Evolutionary conservation across 2,329 filamentous ascomycete genomes (phyloP), one percentile per base, ranked within the genome.

Genomic region (Trichoderma sp.): DNA sequence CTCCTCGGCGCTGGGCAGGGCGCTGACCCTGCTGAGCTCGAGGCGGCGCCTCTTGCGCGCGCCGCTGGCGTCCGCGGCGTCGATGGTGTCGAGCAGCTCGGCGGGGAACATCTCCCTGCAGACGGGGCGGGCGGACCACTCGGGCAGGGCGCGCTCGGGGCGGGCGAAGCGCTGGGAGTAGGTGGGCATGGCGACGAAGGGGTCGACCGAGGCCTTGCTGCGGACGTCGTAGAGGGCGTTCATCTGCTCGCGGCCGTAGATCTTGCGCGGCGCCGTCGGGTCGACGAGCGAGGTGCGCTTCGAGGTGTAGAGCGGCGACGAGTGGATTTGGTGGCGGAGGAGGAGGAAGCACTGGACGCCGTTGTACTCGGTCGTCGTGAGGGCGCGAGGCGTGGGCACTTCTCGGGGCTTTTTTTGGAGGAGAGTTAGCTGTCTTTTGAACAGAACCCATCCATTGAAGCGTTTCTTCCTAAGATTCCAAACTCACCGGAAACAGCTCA

Each of bases 241-340:
- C 72, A 82, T 76, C 74, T 87, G 85, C n/a, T 82, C 79, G 71
- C 85, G 84, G 69, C 83, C 83, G 74, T 87, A 87, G 72, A 71
- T 75, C 67, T 76, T 79, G 60, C 76, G 73, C 39, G 75, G 76
- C 15, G 74, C 77, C 5, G 77, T 75, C 5, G 80, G 77, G 39
- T 81, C 80, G 60, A 74, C 72, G 15, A 74, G 70, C 26, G 75
- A 72, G 24, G 78, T 78, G 67, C 83, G 82, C 54, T 80, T 81
- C 64, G 85, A 83, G 7, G 85, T 87, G 75, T 87, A 87, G 41
- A 87, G 78, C 0, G 83, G 79, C 1, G 81, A 80, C 65, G 79
- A 77, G 74, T 86, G 85, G 70, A 83, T 79, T 70, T 86, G 83
- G 68, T 82, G 83, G 58, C 84, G 83, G 71, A 87, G 80, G 51